phyloP scores from a whole-genome alignment of 2,329 filamentous ascomycete species.

The Ophiostoma triangulosporum region DNA sequence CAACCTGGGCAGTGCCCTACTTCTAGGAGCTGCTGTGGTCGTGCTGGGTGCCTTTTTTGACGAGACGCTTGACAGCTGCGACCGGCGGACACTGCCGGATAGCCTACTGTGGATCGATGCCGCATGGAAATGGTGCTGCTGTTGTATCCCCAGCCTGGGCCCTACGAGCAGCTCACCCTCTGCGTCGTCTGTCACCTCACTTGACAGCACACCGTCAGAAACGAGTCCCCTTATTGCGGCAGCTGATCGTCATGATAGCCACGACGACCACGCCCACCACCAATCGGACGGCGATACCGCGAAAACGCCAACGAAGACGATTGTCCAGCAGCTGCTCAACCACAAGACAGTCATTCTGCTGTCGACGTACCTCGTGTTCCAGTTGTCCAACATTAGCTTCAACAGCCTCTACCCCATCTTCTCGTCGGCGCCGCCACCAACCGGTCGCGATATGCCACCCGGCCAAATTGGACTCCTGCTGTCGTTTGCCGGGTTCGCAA shows the following conservation, averaged over 20 bases:
- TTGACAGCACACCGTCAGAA: not conserved
- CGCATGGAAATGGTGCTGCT: slow-evolving; percentile 18
- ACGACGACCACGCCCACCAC: slow-evolving; percentile 14
- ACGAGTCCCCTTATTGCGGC: slow-evolving; percentile 2
- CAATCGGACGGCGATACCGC: slow-evolving; percentile 25
- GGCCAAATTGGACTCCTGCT: slow-evolving; percentile 74
- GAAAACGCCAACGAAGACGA: slow-evolving; percentile 22
- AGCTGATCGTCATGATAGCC: not conserved
- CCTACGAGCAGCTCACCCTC: not conserved
- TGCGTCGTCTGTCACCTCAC: not conserved
- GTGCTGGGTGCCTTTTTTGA: slow-evolving; percentile 70
- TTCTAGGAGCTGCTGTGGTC: slow-evolving; percentile 60
- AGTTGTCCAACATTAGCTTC: slow-evolving; percentile 86
- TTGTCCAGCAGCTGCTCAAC: slow-evolving; percentile 51
- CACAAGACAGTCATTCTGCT: slow-evolving; percentile 72
- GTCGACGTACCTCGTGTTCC: slow-evolving; percentile 80
- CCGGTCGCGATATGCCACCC: slow-evolving; percentile 62
- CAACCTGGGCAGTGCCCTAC: slow-evolving; percentile 61
- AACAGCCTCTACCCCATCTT: slow-evolving; percentile 95
- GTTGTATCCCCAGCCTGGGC: not conserved
- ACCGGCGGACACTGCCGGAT: slow-evolving; percentile 12
- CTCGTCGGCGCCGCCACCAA: slow-evolving; percentile 58
- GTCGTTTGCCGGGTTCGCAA: slow-evolving; percentile 70
- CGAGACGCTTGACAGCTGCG: slow-evolving; percentile 57
- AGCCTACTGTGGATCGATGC: slow-evolving; percentile 20